These are phyloP conservation scores for Synchytrium microbalum DNA, from an alignment of 371 early-diverging fungal species.

Conservation along the genomic window DNA sequence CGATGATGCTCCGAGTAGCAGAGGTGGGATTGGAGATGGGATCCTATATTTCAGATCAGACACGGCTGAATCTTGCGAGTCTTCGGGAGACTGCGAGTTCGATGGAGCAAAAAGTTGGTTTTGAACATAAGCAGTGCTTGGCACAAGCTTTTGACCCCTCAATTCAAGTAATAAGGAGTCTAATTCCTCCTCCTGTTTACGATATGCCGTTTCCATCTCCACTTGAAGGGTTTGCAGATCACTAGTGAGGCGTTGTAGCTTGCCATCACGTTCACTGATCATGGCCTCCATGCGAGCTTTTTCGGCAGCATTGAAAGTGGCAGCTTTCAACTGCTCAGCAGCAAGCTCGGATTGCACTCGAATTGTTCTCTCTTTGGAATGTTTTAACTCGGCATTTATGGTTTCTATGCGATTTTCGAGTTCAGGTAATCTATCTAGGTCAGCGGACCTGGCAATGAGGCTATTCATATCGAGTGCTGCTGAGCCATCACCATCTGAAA, in stretches of 20 bases:
- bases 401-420: not conserved
- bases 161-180: not conserved
- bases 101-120: no score
- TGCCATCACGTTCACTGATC: not conserved
- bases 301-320: not conserved
- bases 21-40: no score
- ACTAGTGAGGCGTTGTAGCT: not conserved
- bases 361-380: not conserved
- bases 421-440: not conserved
- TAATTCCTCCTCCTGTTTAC: not conserved
- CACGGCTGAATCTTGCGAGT: no score
- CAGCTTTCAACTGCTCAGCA: not conserved
- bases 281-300: not conserved
- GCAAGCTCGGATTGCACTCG: not conserved
- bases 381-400: not conserved
- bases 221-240: not conserved
- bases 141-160: not conserved
- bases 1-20: no score
- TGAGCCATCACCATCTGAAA: not conserved
- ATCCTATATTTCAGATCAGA: no score
- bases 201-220: not conserved
- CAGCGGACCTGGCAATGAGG: not conserved
- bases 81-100: no score
- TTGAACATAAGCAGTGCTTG: no score
- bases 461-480: not conserved